These are phyloP conservation scores for Casuarina equisetifolia DNA, from an alignment of 306 rosid genomes.

Conservation along the genomic window DNA sequence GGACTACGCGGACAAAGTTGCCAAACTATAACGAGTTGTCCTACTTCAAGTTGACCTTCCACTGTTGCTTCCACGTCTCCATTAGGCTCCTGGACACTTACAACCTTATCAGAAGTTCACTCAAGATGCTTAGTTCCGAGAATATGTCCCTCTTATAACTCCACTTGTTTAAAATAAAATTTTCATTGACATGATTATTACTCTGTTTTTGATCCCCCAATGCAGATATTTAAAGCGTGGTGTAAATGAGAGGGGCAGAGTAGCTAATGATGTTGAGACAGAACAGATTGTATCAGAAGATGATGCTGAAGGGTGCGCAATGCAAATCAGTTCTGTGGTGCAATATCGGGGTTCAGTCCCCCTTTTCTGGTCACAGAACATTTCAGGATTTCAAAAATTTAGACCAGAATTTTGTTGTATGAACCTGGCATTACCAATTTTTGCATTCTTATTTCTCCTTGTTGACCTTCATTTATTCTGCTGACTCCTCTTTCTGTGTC, in stretches of 20 bases:
- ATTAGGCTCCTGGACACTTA: constrained; percentile 8
- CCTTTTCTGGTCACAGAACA: constrained; percentile 94
- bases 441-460: constrained; percentile 16
- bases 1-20: constrained; percentile 3
- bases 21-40: not conserved
- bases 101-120: not conserved
- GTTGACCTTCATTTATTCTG: constrained; percentile 14
- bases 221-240: constrained; percentile 93
- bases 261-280: constrained; percentile 98
- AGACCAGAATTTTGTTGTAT: constrained; percentile 87
- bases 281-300: constrained; percentile 78
- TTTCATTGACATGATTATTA: constrained; percentile 10
- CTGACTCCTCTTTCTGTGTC: constrained; percentile 28
- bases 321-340: constrained; percentile 83
- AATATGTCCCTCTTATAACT: not conserved
- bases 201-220: constrained; percentile 27
- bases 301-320: constrained; percentile 55
- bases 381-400: constrained; percentile 64
- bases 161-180: not conserved
- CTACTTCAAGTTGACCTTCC: constrained; percentile 7
- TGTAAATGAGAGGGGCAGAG: constrained; percentile 91
- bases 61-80: constrained; percentile 1
- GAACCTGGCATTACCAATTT: constrained; percentile 19
- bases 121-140: not conserved
- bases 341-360: constrained; percentile 95